Conservation (phyloP, 805 yeast species). For the Metschnikowia hibisci region DNA sequence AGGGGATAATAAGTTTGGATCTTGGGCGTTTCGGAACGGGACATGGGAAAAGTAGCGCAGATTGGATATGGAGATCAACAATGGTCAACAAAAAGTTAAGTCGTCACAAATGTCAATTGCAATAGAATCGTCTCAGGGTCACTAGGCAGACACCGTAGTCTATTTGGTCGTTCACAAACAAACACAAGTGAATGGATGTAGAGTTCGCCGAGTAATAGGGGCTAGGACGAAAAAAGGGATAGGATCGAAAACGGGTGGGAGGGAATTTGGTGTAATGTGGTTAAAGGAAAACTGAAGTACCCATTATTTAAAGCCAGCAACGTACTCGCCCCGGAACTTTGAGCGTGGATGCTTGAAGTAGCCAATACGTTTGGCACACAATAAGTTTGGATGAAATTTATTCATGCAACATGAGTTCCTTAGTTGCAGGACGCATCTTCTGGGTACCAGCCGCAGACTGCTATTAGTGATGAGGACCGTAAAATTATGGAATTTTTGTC, state of each 20-base stretch:
- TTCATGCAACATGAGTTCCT: constrained; percentile 5
- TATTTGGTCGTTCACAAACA: no score
- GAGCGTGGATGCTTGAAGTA: constrained; percentile 3
- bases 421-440: constrained; percentile 5
- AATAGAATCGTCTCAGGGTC: no score
- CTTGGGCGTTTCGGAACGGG: constrained; percentile 3
- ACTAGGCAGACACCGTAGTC: no score
- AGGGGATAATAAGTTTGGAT: constrained; percentile 1
- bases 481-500: no score
- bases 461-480: no score
- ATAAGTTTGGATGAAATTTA: constrained; percentile 6
- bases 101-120: no score
- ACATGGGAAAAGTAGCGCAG: constrained; percentile 1
- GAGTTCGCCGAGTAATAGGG: constrained; percentile 2
- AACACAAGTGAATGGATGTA: no score
- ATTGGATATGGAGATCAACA: no score
- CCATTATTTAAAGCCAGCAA: constrained; percentile 3
- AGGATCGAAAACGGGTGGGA: background rate
- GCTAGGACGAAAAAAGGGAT: background rate
- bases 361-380: constrained; percentile 3
- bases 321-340: background rate
- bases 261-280: background rate
- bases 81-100: no score
- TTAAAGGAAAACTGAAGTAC: background rate
- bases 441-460: background rate